Evolutionary conservation across 768 basidiomycete species (phyloP).

Genomic region (Xerocomus potaroensis): DNA sequence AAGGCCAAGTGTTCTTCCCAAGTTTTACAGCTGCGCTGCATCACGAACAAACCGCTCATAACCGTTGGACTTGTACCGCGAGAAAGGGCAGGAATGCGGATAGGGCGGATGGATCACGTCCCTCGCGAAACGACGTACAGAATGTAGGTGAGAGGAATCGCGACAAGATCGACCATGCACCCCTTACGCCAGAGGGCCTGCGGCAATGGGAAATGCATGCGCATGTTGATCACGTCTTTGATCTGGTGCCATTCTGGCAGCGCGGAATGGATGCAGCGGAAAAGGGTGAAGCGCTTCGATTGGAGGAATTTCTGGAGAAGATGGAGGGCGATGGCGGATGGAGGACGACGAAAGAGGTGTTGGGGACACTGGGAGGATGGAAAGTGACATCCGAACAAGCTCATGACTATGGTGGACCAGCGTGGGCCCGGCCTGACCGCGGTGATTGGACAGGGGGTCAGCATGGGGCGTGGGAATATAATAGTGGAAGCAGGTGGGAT

Average conservation of each 20-base stretch:
- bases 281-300: slow-evolving; percentile 37
- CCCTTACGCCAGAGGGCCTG: slow-evolving; percentile 27
- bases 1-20: slow-evolving; percentile 20
- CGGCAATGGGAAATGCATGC: slow-evolving; percentile 27
- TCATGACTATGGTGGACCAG: neutral
- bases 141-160: slow-evolving; percentile 24
- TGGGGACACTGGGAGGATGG: slow-evolving; percentile 29
- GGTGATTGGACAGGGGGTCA: slow-evolving; percentile 10
- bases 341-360: slow-evolving; percentile 26
- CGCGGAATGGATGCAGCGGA: slow-evolving; percentile 45
- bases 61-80: slow-evolving; percentile 14
- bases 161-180: slow-evolving; percentile 29
- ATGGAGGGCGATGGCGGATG: slow-evolving; percentile 35
- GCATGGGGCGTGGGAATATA: no score
- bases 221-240: slow-evolving; percentile 44
- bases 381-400: slow-evolving; percentile 5
- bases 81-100: neutral
- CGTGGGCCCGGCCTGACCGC: slow-evolving; percentile 9
- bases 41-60: slow-evolving; percentile 27
- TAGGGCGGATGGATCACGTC: neutral
- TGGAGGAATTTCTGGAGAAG: slow-evolving; percentile 45
- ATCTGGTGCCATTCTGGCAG: slow-evolving; percentile 54
- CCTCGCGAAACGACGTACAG: slow-evolving; percentile 8
- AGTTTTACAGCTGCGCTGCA: slow-evolving; percentile 27
- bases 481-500: no score